Evolutionary conservation across 345 rosid genomes (phyloP).

Genomic region (Populus davidiana): DNA sequence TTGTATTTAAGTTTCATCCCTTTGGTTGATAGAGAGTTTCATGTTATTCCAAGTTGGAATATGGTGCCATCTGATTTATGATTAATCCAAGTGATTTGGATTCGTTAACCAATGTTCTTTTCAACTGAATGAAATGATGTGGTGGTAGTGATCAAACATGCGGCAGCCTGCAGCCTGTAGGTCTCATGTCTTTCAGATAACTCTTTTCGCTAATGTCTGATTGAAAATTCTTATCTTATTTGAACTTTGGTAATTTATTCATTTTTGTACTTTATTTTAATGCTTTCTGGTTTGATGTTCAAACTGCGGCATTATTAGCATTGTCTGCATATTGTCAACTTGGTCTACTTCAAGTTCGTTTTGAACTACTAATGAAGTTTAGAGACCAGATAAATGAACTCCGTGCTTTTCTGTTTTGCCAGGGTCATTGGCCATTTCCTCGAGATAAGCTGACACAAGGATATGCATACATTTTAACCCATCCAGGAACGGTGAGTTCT

Average conservation of each 20-base stretch:
- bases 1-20: too few relatives aligned
- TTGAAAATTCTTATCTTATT: background rate
- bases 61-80: too few relatives aligned
- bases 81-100: too few relatives aligned
- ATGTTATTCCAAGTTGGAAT: too few relatives aligned
- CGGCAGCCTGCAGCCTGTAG: background rate
- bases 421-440: slow-evolving; percentile 61
- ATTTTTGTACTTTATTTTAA: background rate
- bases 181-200: background rate
- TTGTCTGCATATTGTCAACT: background rate
- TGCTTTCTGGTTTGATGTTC: background rate
- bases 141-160: too few relatives aligned
- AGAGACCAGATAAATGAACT: background rate
- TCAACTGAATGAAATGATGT: too few relatives aligned
- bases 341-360: background rate
- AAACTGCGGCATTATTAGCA: background rate
- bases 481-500: slow-evolving; percentile 48
- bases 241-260: background rate
- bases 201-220: background rate
- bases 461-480: slow-evolving; percentile 49
- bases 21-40: too few relatives aligned
- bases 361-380: background rate
- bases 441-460: slow-evolving; percentile 46
- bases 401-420: background rate
- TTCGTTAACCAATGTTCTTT: too few relatives aligned